These are phyloP conservation scores for Castanopsis chinensis DNA, from an alignment of 306 rosid species.

Conservation along the genomic window DNA sequence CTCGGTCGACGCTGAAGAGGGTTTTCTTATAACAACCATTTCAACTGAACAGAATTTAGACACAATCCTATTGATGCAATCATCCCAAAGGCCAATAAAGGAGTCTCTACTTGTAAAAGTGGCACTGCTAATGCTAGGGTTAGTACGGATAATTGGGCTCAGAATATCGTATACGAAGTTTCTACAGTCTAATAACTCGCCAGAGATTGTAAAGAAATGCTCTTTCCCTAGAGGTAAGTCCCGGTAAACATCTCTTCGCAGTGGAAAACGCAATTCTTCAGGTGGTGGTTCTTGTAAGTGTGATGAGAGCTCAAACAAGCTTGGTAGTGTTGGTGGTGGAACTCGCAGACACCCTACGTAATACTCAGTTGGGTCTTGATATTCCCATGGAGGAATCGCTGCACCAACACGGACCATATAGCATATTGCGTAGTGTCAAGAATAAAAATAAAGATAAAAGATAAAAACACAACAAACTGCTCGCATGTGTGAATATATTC, in stretches of 20 bases:
- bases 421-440: not conserved
- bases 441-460: too few species aligned
- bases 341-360: constrained; percentile 62
- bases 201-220: constrained; percentile 54
- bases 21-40: constrained; percentile 46
- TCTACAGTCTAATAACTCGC: constrained; percentile 63
- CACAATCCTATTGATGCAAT: constrained; percentile 70
- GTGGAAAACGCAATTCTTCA: constrained; percentile 72
- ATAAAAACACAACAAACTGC: not conserved
- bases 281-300: constrained; percentile 77
- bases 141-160: constrained; percentile 52
- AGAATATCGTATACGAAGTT: constrained; percentile 55
- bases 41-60: constrained; percentile 56
- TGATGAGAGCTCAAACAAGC: constrained; percentile 58
- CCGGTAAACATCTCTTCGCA: constrained; percentile 62
- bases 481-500: too few species aligned
- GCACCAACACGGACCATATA: constrained; percentile 21
- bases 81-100: constrained; percentile 81
- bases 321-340: constrained; percentile 61
- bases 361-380: constrained; percentile 77
- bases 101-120: constrained; percentile 58
- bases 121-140: constrained; percentile 35
- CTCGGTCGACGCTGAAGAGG: constrained; percentile 22
- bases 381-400: constrained; percentile 60
- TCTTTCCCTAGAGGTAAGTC: constrained; percentile 82